Evolutionary conservation across 345 rosid species (phyloP), one percentile per base, ranked within the genome.

Genomic region (Hevea brasiliensis): DNA sequence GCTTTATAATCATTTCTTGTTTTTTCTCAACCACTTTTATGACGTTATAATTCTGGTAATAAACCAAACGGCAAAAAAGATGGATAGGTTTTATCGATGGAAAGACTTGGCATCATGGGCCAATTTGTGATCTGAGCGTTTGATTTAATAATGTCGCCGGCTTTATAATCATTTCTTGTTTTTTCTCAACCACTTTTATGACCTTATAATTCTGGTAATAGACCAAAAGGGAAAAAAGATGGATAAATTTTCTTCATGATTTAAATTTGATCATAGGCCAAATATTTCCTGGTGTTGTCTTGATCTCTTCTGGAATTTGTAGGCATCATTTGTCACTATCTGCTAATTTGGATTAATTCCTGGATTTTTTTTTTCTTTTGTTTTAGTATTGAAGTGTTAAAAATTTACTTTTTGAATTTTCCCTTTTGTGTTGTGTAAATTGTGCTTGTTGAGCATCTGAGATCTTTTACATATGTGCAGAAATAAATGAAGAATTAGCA

Each of bases 141-240:
- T 42, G 15, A n/a, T 41, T 35, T 42, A 8, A 64, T 64, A 41
- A 61, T 61, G 47, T 37, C 61, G 68, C 66, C 53, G 37, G 0
- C 32, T 61, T 61, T 50, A 45, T 72, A 61, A 61, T 35, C 68
- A 58, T 44, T 58, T 18, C 12, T 12, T 48, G 47, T n/a, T 71
- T 55, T 54, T 45, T n/a, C 23, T 32, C 48, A 15, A 50, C 66
- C 65, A 65, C 61, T 14, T 6, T 56, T 18, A 48, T 45, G 67
- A 42, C 53, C 47, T 48, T 61, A 23, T 37, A 37, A 50, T 18
- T 37, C 61, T 65, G 26, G n/a, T n/a, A 63, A 45, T 70, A 45
- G 41, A 41, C 53, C 26, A 13, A 29, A 58, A 3, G 6, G 9
- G 21, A 61, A 11, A 61, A 50, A 5, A n/a, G 8, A 3, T 12